phyloP scores from a whole-genome alignment of 169 alveolate genomes.

The Cryptosporidium viatorum region DNA sequence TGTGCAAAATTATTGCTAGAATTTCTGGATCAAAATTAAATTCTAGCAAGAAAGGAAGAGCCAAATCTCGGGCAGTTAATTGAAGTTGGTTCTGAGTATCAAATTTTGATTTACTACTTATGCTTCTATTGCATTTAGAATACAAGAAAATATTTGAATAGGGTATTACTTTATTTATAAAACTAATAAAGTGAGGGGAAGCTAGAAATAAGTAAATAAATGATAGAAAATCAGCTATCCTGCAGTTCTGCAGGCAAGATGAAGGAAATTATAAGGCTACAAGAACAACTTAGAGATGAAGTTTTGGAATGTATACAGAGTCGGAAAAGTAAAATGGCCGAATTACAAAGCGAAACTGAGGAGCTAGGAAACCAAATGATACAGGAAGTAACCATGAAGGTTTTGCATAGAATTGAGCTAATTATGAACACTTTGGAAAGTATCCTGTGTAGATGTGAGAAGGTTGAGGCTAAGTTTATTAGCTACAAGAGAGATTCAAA shows the following conservation, averaged over 20 bases:
- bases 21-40: constrained; percentile 6
- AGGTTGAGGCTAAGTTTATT: constrained; percentile 36
- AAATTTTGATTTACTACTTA: neutral
- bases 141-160: neutral
- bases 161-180: too few species aligned
- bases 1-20: neutral
- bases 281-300: constrained; percentile 43
- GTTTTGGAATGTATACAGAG: neutral
- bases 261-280: constrained; percentile 35
- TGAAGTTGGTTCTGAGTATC: neutral
- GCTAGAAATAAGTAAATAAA: neutral
- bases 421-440: constrained; percentile 67
- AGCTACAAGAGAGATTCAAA: constrained; percentile 2
- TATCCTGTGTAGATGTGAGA: constrained; percentile 50
- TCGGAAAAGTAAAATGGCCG: constrained; percentile 21
- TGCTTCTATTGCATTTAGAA: neutral
- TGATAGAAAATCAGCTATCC: neutral
- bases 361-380: constrained; percentile 63
- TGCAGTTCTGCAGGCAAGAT: constrained; percentile 3
- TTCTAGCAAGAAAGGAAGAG: neutral
- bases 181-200: neutral
- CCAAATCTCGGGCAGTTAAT: neutral
- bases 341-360: constrained; percentile 59
- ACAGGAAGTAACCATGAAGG: constrained; percentile 51
- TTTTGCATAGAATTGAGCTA: constrained; percentile 44